These are phyloP conservation scores for Pleurotus giganteus DNA, from an alignment of 768 basidiomycete species.

Conservation along the genomic window DNA sequence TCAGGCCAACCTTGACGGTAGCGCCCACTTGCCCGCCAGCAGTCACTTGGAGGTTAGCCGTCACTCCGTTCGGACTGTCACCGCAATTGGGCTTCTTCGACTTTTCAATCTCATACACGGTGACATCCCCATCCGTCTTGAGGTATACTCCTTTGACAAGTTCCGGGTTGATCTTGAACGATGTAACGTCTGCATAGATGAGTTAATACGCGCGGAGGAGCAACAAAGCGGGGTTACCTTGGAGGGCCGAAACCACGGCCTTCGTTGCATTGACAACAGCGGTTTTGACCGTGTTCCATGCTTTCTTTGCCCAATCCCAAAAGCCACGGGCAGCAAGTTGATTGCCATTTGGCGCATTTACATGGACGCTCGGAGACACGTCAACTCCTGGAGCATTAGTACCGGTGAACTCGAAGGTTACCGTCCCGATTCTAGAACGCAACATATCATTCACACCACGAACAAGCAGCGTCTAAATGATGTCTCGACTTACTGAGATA, in stretches of 20 bases:
- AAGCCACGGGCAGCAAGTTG: not conserved
- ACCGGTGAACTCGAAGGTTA: slow-evolving; percentile 10
- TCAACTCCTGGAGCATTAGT: slow-evolving; percentile 15
- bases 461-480: not conserved
- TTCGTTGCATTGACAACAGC: not conserved
- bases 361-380: not conserved
- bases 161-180: not conserved
- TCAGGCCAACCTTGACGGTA: not conserved
- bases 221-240: not conserved
- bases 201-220: not conserved
- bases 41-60: not conserved
- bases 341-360: not conserved
- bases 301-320: not conserved
- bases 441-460: too few relatives aligned
- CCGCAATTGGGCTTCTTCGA: not conserved
- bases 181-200: not conserved
- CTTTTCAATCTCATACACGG: not conserved
- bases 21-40: not conserved
- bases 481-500: not conserved
- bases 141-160: not conserved
- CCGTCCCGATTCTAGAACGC: not conserved
- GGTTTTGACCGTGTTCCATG: not conserved
- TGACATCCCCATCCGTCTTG: not conserved
- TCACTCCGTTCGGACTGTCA: not conserved
- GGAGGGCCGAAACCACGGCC: not conserved